Base-by-base conservation (phyloP, 495 filamentous ascomycete genomes). In the Usnea hakonensis region DNA sequence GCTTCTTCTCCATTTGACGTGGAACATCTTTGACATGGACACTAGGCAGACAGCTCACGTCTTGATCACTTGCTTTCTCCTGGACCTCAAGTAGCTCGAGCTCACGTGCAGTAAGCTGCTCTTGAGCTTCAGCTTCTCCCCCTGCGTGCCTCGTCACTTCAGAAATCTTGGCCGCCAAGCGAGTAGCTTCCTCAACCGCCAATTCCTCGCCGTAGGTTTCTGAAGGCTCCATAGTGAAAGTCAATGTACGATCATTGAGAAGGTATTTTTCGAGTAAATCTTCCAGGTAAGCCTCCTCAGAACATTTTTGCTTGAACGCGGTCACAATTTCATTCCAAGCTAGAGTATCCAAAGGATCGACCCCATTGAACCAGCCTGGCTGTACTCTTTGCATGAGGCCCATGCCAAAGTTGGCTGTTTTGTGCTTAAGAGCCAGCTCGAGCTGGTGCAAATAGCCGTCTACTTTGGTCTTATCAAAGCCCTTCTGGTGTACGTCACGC, bases 351-450 rank as follows among this genome's bases (percentile, higher is more conserved):
- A 98, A 91, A 13, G 94, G 95, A 72, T 97, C 90, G 16, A 90
- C 81, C 17, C 94, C 94, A 61, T 94, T 94, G 73, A 97, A 96
- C 94, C 94, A 98, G 33, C 85, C 85, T 5, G 90, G 87, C 58
- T 94, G 88, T 59, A 96, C 78, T 52, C 91, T 81, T 66, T 96
- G 88, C 78, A 97, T 88, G 3, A 98, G 75, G 48, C 85, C 85
- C 81, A 97, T 89, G 28, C 94, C 94, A 69, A 98, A 97, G 65
- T 88, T 88, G 38, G 94, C 88, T 1, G 90, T 96, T 75, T 97
- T 97, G 74, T 97, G 93, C 69, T 96, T 95, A 30, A 97, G 76
- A 13, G 84, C 79, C 38, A 98, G 79, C 68, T 98, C 94, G 13
- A 97, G 78, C 73, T 96, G 91, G 72, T 98, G 94, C 43, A 97